Percentiles rank a stretch among this genome's conserved stretches.
phyloP scores from a whole-genome alignment of 768 basidiomycete genomes.

The Amanita rubescens region DNA sequence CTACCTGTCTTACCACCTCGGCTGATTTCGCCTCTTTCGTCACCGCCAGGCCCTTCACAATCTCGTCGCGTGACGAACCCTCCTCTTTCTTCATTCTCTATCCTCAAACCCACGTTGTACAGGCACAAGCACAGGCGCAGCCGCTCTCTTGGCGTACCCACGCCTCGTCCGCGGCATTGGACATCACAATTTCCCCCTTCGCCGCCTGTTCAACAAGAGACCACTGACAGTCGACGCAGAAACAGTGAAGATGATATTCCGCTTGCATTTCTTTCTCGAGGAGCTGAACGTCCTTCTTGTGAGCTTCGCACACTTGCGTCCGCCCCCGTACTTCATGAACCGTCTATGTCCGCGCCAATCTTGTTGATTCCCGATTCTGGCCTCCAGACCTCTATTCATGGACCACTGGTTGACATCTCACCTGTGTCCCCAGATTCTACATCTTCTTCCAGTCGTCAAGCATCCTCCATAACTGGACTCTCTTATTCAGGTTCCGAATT shows the following conservation, averaged over 20 bases:
- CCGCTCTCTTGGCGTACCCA: slow-evolving; percentile 3
- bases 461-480: neutral
- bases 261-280: neutral
- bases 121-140: slow-evolving; percentile 3
- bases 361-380: neutral
- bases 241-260: slow-evolving; percentile 1
- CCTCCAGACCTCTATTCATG: neutral
- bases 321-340: neutral
- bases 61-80: neutral
- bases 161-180: slow-evolving; percentile 1
- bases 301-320: neutral
- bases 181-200: slow-evolving; percentile 3
- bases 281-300: neutral
- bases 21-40: slow-evolving; percentile 5
- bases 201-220: neutral
- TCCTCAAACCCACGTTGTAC: slow-evolving; percentile 6
- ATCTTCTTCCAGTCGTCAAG: neutral
- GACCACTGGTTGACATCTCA: slow-evolving; percentile 6
- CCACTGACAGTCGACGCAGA: neutral
- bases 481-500: slow-evolving; percentile 2
- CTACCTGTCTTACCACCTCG: neutral
- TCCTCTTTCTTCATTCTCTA: slow-evolving; percentile 1
- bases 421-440: neutral
- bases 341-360: neutral
- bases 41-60: neutral